phyloP scores from a whole-genome alignment of 352 stramenopile species.

The Nothophytophthora sp. region DNA sequence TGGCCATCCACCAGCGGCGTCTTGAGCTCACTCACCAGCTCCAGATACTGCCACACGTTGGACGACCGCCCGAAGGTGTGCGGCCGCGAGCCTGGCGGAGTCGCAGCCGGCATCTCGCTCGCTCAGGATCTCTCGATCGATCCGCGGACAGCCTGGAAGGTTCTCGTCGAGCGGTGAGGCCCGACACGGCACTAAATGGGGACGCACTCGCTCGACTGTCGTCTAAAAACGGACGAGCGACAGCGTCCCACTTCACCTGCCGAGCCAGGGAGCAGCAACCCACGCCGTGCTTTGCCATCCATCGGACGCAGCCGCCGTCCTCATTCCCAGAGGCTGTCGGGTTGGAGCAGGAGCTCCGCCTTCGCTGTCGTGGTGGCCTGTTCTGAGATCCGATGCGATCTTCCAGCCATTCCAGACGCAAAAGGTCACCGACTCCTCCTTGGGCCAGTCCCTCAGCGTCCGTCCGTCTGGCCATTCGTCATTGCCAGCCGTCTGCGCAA shows the following conservation, averaged over 20 bases:
- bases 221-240: constrained; percentile 12
- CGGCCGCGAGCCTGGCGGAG: constrained; percentile 19
- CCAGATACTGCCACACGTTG: constrained; percentile 76
- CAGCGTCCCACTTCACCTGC: background rate
- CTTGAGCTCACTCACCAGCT: constrained; percentile 42
- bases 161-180: too few species aligned
- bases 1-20: constrained; percentile 14
- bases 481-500: constrained; percentile 3
- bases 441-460: too few species aligned
- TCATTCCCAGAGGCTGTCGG: too few species aligned
- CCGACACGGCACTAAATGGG: too few species aligned
- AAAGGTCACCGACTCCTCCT: too few species aligned
- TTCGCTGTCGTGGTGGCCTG: background rate
- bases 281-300: too few species aligned
- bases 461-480: background rate
- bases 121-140: background rate
- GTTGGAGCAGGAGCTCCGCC: too few species aligned
- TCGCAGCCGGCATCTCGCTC: constrained; percentile 12
- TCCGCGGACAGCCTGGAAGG: too few species aligned
- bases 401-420: constrained; percentile 11
- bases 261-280: too few species aligned
- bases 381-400: too few species aligned
- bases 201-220: too few species aligned
- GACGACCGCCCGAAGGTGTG: constrained; percentile 66
- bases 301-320: too few species aligned